Evolutionary conservation across 345 rosid genomes (phyloP), one percentile per base, ranked within the genome.

Genomic region (Sisymbrium irio): DNA sequence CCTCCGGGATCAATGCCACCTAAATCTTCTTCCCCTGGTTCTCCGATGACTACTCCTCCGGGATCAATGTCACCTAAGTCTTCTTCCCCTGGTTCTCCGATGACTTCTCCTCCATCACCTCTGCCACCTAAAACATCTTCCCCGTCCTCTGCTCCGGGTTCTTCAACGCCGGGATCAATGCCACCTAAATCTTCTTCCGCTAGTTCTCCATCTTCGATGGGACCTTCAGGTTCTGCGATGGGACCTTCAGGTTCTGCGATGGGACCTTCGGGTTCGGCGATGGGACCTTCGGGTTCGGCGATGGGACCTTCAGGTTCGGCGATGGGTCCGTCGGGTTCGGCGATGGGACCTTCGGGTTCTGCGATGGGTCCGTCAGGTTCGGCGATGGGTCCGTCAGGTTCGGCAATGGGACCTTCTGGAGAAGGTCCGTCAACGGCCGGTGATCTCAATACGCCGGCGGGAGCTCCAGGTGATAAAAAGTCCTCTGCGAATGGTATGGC

Each of bases 181-280:
- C 60, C 67, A n/a, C 75, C 75, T 10, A 45, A 70, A 47, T 62
- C 69, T 13, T 62, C 76, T 22, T 36, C 75, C 37, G n/a, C 59
- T 10, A 14, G 15, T 39, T 18, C 74, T 33, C 74, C 65, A 12
- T 28, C 62, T 28, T n/a, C 25, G 1, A 22, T 22, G 25, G 25
- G 25, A 3, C 25, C 25, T 1, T 22, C 25, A 22, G 25, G 25
- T 22, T 22, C 25, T 1, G 25, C 25, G 25, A 22, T 22, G 25
- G 25, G 25, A 3, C 25, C 25, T 1, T 22, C 25, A 22, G 25
- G 25, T 22, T 22, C 25, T 1, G 25, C 25, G 3, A 22, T 22
- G 25, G 25, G 25, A 3, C 25, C 25, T 1, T 22, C 25, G 3
- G 25, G 25, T 22, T 22, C 25, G 1, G 25, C 25, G 3, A 22